Evolutionary conservation across 768 basidiomycete genomes (phyloP).

Genomic region (Tricholoma bakamatsutake): DNA sequence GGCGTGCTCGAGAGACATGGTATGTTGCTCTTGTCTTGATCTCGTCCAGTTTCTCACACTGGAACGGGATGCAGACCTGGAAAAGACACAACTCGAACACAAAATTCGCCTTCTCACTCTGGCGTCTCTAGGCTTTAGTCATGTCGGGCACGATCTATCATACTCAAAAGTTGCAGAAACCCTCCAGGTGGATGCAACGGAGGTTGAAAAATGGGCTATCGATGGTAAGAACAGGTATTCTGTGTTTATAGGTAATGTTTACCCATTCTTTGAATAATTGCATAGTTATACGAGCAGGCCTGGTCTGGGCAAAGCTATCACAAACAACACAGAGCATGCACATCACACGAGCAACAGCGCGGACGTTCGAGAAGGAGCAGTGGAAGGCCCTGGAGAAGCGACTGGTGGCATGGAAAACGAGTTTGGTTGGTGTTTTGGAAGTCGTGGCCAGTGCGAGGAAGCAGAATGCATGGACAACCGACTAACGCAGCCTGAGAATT

Average conservation of each 20-base stretch:
- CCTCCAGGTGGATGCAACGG: slow-evolving; percentile 53
- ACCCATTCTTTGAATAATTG: slow-evolving; percentile 2
- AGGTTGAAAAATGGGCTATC: slow-evolving; percentile 86
- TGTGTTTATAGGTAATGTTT: neutral
- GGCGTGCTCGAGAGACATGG: slow-evolving; percentile 50
- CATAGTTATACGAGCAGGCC: slow-evolving; percentile 73
- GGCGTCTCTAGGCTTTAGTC: slow-evolving; percentile 69
- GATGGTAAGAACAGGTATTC: slow-evolving; percentile 48
- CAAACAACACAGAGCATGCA: slow-evolving; percentile 71
- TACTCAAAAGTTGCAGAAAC: slow-evolving; percentile 65
- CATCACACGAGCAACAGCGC: slow-evolving; percentile 67
- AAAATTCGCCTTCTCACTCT: slow-evolving; percentile 79
- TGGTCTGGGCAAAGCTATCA: slow-evolving; percentile 78
- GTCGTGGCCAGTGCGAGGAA: slow-evolving; percentile 56
- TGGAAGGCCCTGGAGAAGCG: slow-evolving; percentile 77
- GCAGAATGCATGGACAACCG: slow-evolving; percentile 29
- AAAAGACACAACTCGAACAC: slow-evolving; percentile 53
- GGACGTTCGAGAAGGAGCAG: slow-evolving; percentile 70
- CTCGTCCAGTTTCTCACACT: slow-evolving; percentile 2
- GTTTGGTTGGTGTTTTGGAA: slow-evolving; percentile 62
- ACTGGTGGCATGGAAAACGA: slow-evolving; percentile 71
- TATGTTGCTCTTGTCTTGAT: slow-evolving; percentile 26
- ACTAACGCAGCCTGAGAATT: slow-evolving; percentile 7
- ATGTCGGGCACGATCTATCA: slow-evolving; percentile 67
- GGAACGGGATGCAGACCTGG: slow-evolving; percentile 40